These are phyloP conservation scores for Blastomyces parvus DNA, from an alignment of 2,329 filamentous ascomycete genomes.

Conservation along the genomic window DNA sequence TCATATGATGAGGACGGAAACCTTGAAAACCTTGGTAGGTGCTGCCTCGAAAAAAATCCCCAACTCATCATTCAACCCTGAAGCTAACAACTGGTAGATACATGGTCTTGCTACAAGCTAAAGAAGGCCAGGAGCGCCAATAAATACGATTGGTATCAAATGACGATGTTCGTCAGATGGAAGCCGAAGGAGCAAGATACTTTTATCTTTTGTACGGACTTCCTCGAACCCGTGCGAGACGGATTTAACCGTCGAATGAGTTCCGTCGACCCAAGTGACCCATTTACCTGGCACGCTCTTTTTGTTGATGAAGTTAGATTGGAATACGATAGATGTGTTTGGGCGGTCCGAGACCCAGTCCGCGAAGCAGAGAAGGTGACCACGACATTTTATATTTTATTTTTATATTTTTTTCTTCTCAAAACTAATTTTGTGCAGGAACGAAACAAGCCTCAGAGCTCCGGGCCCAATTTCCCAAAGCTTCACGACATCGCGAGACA, in stretches of 20 bases:
- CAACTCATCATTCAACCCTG: neutral
- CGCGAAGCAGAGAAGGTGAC: slow-evolving; percentile 24
- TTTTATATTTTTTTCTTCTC: neutral
- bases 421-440: neutral
- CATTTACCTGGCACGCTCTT: slow-evolving; percentile 21
- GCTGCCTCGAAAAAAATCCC: neutral
- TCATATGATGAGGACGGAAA: neutral
- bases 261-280: slow-evolving; percentile 6
- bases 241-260: slow-evolving; percentile 4
- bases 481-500: slow-evolving; percentile 28
- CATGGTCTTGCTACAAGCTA: slow-evolving; percentile 22
- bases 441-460: neutral
- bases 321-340: slow-evolving; percentile 24
- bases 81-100: slow-evolving; percentile 13
- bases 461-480: slow-evolving; percentile 17
- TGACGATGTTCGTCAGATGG: slow-evolving; percentile 19
- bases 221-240: neutral
- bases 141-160: slow-evolving; percentile 19
- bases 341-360: slow-evolving; percentile 25
- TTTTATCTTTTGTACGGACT: slow-evolving; percentile 16
- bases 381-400: neutral
- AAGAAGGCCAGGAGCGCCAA: slow-evolving; percentile 9
- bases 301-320: slow-evolving; percentile 18
- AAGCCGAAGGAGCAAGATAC: slow-evolving; percentile 9
- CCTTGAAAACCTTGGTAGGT: neutral